Evolutionary conservation across 116 monocot genomes (phyloP), one percentile per base, ranked within the genome.

Genomic region (Phalaenopsis hybrid): DNA sequence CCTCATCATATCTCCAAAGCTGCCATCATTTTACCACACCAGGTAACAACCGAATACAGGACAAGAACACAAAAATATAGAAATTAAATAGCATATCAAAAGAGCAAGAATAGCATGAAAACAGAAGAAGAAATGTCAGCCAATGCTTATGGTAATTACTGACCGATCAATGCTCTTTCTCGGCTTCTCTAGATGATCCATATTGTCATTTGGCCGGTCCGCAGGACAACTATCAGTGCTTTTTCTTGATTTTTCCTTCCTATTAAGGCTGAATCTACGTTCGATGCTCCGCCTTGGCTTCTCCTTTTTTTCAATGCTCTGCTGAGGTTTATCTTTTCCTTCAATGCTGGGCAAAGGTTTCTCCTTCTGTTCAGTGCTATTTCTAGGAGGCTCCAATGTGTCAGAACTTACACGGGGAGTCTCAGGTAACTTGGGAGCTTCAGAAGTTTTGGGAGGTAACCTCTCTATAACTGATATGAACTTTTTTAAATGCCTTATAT

Each of bases 81-180:
- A 41, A 18, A 41, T 51, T 16, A 20, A 57, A 20, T 55, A 75
- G 57, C 33, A 75, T 4, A 58, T 43, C 6, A 23, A 11, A 43
- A 79, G 16, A 43, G 10, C 31, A 58, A 61, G 6, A 18, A 79
- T 11, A n/a, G 20, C 44, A 44, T 63, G 4, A 78, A 52, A 49
- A 75, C 43, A 75, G 3, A 17, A 52, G 37, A 70, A 81, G 1
- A 45, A 74, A 52, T 83, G 0, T 46, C 6, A 75, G 45, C 20
- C 20, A 8, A 75, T 55, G 55, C 4, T 55, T 55, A 52, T 52
- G 15, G 52, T 13, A 52, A 44, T 17, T 75, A 6, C 82, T 41
- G 50, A 88, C 91, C 88, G 78, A 65, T 91, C 91, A 78, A 87
- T 52, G 79, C 91, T 91, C 74, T 84, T 89, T 74, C 91, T 85